A percentile compares a stretch with the other conserved stretches of the same genome.
phyloP scores from a whole-genome alignment of 805 yeast genomes.

The Diddensiella santjacobensis region DNA sequence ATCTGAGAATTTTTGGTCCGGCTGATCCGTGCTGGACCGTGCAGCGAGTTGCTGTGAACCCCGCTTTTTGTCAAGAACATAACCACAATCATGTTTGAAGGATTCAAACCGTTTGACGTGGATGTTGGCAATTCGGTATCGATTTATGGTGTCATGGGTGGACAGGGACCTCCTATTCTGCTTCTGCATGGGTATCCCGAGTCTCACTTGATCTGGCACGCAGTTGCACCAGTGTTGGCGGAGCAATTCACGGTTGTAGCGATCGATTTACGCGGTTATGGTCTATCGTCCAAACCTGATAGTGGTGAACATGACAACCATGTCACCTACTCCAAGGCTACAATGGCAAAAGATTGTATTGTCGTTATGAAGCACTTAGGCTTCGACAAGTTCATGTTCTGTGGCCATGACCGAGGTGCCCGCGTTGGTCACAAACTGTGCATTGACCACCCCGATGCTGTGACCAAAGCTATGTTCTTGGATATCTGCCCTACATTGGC shows the following conservation, averaged over 20 bases:
- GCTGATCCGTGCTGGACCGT: no score
- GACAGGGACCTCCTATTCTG: constrained; percentile 7
- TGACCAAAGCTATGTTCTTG: constrained; percentile 13
- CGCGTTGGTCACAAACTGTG: constrained; percentile 18
- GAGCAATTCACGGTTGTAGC: constrained; percentile 13
- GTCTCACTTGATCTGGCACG: constrained; percentile 15
- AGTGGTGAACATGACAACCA: constrained; percentile 5
- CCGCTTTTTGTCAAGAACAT: no score
- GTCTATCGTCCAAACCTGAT: constrained; percentile 15
- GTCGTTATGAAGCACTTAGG: constrained; percentile 12
- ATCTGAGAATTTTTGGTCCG: no score
- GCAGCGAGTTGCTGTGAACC: no score
- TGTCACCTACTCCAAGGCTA: constrained; percentile 11
- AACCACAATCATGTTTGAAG: background rate
- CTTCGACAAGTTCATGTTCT: constrained; percentile 12
- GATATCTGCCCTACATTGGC: constrained; percentile 18
- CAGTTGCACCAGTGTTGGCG: constrained; percentile 8
- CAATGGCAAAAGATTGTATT: constrained; percentile 16
- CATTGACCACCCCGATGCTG: constrained; percentile 11
- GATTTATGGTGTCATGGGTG: constrained; percentile 5
- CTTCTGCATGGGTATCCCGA: constrained; percentile 20
- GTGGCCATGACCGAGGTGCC: constrained; percentile 20
- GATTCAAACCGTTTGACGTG: constrained; percentile 2
- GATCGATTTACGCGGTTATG: constrained; percentile 19
- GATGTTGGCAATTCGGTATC: background rate